Conservation (phyloP, 163 green algal species). For the Chloromonas sp. region DNA sequence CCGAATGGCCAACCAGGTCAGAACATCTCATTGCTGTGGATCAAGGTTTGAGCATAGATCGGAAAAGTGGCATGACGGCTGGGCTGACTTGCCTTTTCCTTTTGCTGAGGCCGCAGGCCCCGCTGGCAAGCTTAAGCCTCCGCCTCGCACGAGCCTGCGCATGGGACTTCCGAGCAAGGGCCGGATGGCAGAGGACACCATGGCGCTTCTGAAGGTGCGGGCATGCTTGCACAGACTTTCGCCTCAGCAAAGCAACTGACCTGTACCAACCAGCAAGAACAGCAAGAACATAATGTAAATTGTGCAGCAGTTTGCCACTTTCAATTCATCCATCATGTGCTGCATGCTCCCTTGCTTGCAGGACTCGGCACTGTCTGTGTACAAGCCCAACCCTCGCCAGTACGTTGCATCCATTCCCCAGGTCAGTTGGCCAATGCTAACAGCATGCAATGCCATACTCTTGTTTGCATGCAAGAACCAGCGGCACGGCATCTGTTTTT, state of each 20-base stretch:
- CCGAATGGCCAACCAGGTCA: slow-evolving; percentile 14
- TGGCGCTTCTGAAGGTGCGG: slow-evolving; percentile 78
- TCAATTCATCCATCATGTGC: not conserved
- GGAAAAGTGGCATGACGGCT: not conserved
- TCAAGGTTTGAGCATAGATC: not conserved
- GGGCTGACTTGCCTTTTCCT: not conserved
- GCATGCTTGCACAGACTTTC: not conserved
- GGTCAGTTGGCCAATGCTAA: slow-evolving; percentile 24
- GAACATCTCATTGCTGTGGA: not conserved
- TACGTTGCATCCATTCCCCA: slow-evolving; percentile 91
- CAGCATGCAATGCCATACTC: not conserved
- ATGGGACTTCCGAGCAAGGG: slow-evolving; percentile 94
- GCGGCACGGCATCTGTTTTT: not conserved
- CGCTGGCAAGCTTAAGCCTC: slow-evolving; percentile 27
- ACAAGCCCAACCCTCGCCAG: slow-evolving; percentile 96
- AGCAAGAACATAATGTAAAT: not conserved
- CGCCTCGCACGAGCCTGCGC: slow-evolving; percentile 39
- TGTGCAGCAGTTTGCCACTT: too few species aligned
- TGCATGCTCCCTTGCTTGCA: slow-evolving; percentile 26
- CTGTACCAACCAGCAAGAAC: not conserved
- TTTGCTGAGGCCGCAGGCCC: not conserved
- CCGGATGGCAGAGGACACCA: slow-evolving; percentile 96
- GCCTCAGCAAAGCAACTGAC: not conserved
- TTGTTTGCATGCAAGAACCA: not conserved
- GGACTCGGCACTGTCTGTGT: slow-evolving; percentile 88